Percentiles rank a stretch among this genome's conserved stretches.
phyloP scores from a whole-genome alignment of 176 grass and related monocot species.

The Aegilops umbellulata region DNA sequence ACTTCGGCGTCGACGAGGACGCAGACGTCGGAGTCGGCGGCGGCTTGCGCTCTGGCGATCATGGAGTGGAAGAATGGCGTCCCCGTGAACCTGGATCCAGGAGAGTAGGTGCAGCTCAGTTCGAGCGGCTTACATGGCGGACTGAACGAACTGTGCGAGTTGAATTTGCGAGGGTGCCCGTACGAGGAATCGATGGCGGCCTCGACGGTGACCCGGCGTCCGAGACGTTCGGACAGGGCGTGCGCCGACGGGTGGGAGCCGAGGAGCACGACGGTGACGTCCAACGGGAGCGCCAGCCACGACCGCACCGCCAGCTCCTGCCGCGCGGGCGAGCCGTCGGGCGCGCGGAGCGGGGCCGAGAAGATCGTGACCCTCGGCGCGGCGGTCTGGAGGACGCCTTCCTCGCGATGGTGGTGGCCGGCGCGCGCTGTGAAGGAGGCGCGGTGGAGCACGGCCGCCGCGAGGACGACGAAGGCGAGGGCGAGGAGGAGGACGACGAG shows the following conservation, averaged over 20 bases:
- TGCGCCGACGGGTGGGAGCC: constrained; percentile 33
- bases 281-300: constrained; percentile 67
- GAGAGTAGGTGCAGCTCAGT: neutral
- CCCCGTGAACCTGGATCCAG: constrained; percentile 64
- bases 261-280: constrained; percentile 67
- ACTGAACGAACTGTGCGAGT: too few relatives aligned
- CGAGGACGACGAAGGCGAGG: constrained; percentile 30
- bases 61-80: constrained; percentile 87
- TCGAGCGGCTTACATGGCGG: neutral
- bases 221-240: constrained; percentile 33
- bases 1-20: constrained; percentile 63
- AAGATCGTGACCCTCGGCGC: constrained; percentile 49
- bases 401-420: neutral
- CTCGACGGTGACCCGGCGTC: constrained; percentile 57
- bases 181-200: constrained; percentile 65
- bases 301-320: constrained; percentile 82
- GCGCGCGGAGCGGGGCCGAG: constrained; percentile 32
- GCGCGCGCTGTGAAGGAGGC: neutral
- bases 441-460: constrained; percentile 2
- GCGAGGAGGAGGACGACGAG: constrained; percentile 21
- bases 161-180: neutral
- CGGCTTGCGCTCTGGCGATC: constrained; percentile 52
- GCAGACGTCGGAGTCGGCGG: constrained; percentile 51
- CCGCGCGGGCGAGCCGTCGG: constrained; percentile 28
- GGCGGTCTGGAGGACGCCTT: neutral